Evolutionary conservation across 495 filamentous ascomycete species (phyloP).

Genomic region (Thermochaetoides thermophila): DNA sequence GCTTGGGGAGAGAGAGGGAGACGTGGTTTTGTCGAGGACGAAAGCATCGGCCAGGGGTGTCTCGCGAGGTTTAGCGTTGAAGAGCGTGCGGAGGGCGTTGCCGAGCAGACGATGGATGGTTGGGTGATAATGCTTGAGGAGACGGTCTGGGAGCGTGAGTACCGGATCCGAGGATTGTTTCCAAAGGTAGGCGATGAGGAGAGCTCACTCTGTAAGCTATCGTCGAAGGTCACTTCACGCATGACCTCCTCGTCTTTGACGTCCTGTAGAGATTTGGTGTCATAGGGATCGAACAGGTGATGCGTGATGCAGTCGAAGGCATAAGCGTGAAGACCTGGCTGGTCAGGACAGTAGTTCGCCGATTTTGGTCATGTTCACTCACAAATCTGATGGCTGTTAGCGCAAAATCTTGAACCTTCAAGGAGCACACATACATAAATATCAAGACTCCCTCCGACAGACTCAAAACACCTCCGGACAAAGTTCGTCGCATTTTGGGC

Average conservation of each 20-base stretch:
- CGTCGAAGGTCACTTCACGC: conserved; percentile 49
- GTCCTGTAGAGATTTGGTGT: conserved; percentile 38
- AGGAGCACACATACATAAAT: conserved; percentile 34
- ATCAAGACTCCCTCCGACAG: conserved; percentile 33
- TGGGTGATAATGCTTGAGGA: conserved; percentile 27
- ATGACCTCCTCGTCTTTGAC: conserved; percentile 42
- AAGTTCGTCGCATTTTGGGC: conserved; percentile 38
- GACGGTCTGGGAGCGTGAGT: conserved; percentile 33
- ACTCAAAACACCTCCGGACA: conserved; percentile 31
- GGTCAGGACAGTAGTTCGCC: no score
- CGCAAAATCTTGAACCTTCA: neutral
- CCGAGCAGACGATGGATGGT: conserved; percentile 22
- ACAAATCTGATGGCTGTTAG: conserved; percentile 9
- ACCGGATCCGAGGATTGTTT: neutral
- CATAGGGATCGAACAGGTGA: conserved; percentile 48
- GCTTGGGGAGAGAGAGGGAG: no score
- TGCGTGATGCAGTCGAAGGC: conserved; percentile 52
- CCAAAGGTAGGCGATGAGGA: neutral
- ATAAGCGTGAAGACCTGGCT: conserved; percentile 37
- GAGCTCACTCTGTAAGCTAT: conserved; percentile 44
- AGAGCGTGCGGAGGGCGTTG: conserved; percentile 23
- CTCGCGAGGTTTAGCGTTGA: conserved; percentile 29
- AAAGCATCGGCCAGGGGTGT: conserved; percentile 31
- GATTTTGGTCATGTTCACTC: conserved; percentile 3
- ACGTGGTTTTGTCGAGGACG: conserved; percentile 25